These are phyloP conservation scores for Schwanniomyces sp. DNA, from an alignment of 805 yeast species.

Conservation along the genomic window DNA sequence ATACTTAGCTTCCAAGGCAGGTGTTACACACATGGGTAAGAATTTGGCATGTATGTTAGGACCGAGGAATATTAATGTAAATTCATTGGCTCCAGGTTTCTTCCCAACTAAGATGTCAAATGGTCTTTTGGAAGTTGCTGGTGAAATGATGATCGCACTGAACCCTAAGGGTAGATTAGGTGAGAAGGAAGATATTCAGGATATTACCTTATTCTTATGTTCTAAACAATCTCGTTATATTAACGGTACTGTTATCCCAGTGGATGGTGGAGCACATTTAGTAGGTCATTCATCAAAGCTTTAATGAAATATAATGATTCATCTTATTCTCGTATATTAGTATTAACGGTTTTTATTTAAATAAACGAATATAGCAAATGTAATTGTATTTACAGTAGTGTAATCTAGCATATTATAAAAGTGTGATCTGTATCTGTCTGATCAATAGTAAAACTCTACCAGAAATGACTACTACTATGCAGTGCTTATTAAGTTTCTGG, in stretches of 20 bases:
- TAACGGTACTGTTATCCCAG: constrained; percentile 65
- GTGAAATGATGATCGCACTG: constrained; percentile 42
- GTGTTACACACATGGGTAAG: constrained; percentile 66
- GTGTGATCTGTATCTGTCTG: too few species aligned
- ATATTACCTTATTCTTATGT: constrained; percentile 54
- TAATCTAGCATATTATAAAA: too few species aligned
- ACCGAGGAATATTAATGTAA: constrained; percentile 64
- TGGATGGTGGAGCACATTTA: constrained; percentile 68
- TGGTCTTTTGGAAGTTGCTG: constrained; percentile 55
- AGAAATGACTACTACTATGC: too few species aligned
- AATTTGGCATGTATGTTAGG: constrained; percentile 66
- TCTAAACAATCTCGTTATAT: constrained; percentile 56
- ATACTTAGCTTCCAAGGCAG: constrained; percentile 73
- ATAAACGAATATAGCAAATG: too few species aligned
- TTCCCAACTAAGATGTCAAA: constrained; percentile 75
- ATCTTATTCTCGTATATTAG: background rate
- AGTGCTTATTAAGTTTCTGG: too few species aligned
- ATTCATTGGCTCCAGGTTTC: constrained; percentile 74
- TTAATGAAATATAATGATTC: background rate
- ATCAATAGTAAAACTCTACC: too few species aligned
- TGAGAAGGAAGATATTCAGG: constrained; percentile 55
- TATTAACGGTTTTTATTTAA: too few species aligned
- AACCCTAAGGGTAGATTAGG: constrained; percentile 72
- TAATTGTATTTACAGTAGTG: too few species aligned
- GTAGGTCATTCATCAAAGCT: constrained; percentile 15